phyloP scores from a whole-genome alignment of 2,329 filamentous ascomycete genomes.

The Fusarium papillatum region DNA sequence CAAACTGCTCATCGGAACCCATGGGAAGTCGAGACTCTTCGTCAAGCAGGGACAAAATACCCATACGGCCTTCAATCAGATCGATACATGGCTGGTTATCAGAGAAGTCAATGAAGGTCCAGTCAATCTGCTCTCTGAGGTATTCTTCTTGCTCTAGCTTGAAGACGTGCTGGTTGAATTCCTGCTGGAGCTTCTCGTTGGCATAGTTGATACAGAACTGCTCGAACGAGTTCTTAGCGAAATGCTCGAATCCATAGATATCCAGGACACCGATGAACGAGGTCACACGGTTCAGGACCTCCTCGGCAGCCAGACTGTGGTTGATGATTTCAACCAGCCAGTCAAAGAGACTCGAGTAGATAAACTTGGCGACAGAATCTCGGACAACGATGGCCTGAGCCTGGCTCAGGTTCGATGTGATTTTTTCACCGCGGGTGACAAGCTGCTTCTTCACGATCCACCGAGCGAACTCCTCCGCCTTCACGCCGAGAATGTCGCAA shows the following conservation, averaged over 20 bases:
- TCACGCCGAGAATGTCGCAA: conserved; percentile 88
- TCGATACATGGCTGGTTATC: conserved; percentile 99
- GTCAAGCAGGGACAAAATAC: conserved; percentile 91
- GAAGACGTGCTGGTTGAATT: conserved; percentile 99
- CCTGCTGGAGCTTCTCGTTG: conserved; percentile 98
- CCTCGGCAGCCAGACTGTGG: conserved; percentile 87
- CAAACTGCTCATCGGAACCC: conserved; percentile 97
- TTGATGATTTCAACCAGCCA: conserved; percentile 99
- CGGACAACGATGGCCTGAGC: conserved; percentile 95
- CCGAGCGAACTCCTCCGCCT: conserved; percentile 88
- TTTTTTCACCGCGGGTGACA: conserved; percentile 96
- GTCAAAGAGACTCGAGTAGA: conserved; percentile 98
- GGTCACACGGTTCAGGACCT: conserved; percentile 83
- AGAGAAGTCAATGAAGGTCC: conserved; percentile 99
- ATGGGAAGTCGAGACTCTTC: conserved; percentile 97
- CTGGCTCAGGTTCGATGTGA: conserved; percentile 93
- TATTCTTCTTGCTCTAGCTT: conserved; percentile 99
- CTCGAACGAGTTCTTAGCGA: conserved; percentile 99
- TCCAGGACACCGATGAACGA: conserved; percentile 98
- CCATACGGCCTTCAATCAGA: conserved; percentile 96
- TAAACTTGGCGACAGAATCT: conserved; percentile 98
- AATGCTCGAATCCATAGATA: conserved; percentile 99
- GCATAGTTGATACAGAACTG: conserved; percentile 99
- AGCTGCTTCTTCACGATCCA: conserved; percentile 99
- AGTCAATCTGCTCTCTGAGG: conserved; percentile 95